Conservation (phyloP, 495 filamentous ascomycete genomes). For the Aspergillus hancockii region DNA sequence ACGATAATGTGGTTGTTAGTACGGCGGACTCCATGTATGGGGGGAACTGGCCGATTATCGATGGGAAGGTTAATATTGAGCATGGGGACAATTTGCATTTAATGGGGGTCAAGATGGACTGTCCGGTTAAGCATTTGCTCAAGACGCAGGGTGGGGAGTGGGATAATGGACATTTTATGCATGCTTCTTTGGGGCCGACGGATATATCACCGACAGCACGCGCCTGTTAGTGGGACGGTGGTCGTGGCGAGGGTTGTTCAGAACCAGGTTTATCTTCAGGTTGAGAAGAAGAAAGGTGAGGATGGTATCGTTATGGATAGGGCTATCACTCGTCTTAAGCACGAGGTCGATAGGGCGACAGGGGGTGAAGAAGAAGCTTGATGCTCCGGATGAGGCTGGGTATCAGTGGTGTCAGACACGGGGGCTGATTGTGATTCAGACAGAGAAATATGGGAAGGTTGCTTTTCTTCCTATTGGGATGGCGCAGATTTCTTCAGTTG, state of each 20-base stretch:
- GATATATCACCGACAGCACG: slow-evolving; percentile 36
- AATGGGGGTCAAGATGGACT: slow-evolving; percentile 25
- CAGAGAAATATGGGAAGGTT: slow-evolving; percentile 26
- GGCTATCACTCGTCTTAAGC: too few species aligned
- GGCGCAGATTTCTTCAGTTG: slow-evolving; percentile 41
- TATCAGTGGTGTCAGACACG: slow-evolving; percentile 41
- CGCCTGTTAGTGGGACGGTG: slow-evolving; percentile 26
- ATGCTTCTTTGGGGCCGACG: slow-evolving; percentile 30
- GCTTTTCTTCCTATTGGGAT: slow-evolving; percentile 45
- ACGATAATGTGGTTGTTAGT: neutral
- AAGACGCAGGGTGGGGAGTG: neutral
- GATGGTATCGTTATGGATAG: neutral
- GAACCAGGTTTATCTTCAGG: slow-evolving; percentile 28
- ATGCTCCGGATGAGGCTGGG: slow-evolving; percentile 30
- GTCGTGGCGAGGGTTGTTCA: slow-evolving; percentile 29
- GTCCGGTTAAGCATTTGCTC: slow-evolving; percentile 28
- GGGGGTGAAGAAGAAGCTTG: neutral
- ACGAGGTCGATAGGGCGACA: too few species aligned
- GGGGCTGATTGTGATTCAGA: slow-evolving; percentile 36
- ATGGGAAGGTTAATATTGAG: neutral
- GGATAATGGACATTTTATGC: slow-evolving; percentile 24
- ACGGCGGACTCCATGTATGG: slow-evolving; percentile 4
- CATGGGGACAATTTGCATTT: neutral
- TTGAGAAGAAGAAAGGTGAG: slow-evolving; percentile 8
- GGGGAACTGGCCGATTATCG: slow-evolving; percentile 1